phyloP scores from a whole-genome alignment of 108 stramenopile species.

The Pseudonitzschia delicatissima region DNA sequence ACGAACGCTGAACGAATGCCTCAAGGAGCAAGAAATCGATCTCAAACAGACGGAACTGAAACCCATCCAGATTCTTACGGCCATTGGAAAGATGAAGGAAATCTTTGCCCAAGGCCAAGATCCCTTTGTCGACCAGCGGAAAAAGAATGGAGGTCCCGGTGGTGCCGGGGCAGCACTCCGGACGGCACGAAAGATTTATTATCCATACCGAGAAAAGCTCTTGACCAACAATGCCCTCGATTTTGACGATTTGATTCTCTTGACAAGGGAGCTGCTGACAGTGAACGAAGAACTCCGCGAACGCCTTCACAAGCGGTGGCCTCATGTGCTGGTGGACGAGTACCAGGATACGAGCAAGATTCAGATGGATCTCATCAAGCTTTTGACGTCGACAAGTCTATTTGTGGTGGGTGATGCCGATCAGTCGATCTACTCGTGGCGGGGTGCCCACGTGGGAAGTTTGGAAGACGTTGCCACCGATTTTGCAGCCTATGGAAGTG shows the following conservation, averaged over 20 bases:
- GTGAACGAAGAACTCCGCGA: constrained; percentile 42
- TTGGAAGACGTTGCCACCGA: constrained; percentile 58
- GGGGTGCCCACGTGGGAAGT: constrained; percentile 75
- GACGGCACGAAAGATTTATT: constrained; percentile 55
- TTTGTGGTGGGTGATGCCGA: constrained; percentile 85
- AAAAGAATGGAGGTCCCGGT: constrained; percentile 23
- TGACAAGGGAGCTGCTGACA: constrained; percentile 69
- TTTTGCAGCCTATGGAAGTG: constrained; percentile 37
- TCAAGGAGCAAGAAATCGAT: constrained; percentile 45
- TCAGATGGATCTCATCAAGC: constrained; percentile 73
- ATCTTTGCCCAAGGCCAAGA: constrained; percentile 23
- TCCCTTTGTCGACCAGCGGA: constrained; percentile 24
- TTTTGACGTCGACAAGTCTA: constrained; percentile 63
- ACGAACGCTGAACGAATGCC: constrained; percentile 59
- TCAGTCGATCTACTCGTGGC: constrained; percentile 83
- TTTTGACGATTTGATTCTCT: constrained; percentile 88
- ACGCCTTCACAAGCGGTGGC: constrained; percentile 57
- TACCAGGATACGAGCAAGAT: constrained; percentile 79
- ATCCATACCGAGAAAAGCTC: constrained; percentile 62
- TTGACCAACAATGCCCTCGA: constrained; percentile 76
- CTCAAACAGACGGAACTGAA: constrained; percentile 41
- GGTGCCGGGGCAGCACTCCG: constrained; percentile 21
- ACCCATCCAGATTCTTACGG: constrained; percentile 54
- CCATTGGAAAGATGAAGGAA: constrained; percentile 46
- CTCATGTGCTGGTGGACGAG: constrained; percentile 83